Conservation (phyloP, 2,329 filamentous ascomycete species). For the Fusarium armeniacum region DNA sequence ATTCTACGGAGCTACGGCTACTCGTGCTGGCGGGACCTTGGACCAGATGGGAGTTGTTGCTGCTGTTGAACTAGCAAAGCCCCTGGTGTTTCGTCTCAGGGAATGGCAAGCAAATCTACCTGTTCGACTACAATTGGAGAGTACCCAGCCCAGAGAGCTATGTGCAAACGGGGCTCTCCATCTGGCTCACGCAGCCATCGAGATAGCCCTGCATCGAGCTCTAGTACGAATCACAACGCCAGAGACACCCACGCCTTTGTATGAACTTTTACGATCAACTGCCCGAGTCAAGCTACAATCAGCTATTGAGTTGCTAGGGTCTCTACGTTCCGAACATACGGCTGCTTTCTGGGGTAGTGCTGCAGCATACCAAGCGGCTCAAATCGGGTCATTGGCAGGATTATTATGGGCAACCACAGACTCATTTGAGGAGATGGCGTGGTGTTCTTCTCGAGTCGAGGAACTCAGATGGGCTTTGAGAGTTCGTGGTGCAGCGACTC, state of each 20-base stretch:
- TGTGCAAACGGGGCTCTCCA: conserved; percentile 62
- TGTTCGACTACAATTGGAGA: conserved; percentile 61
- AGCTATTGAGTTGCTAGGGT: conserved; percentile 58
- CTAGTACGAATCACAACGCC: conserved; percentile 61
- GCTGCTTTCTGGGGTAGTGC: conserved; percentile 63
- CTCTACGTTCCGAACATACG: conserved; percentile 61
- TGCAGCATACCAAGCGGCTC: conserved; percentile 60
- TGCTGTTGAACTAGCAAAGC: conserved; percentile 54
- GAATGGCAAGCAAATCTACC: conserved; percentile 64
- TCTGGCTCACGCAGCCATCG: conserved; percentile 65
- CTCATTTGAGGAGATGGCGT: conserved; percentile 56
- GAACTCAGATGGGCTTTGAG: conserved; percentile 60
- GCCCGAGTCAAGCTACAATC: conserved; percentile 58
- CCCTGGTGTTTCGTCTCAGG: conserved; percentile 53
- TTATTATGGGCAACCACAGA: conserved; percentile 59
- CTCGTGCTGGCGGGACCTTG: conserved; percentile 49
- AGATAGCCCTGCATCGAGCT: conserved; percentile 65
- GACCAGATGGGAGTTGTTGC: conserved; percentile 54
- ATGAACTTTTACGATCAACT: conserved; percentile 54
- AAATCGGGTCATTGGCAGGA: conserved; percentile 59
- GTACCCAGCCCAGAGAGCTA: conserved; percentile 57
- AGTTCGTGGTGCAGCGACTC: conserved; percentile 56
- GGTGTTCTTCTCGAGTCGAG: conserved; percentile 57
- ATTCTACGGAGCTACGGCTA: conserved; percentile 60
- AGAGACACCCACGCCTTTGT: conserved; percentile 50